Base-by-base conservation (phyloP, 1,139 yeast genomes). In the Scheffersomyces stambukii region DNA sequence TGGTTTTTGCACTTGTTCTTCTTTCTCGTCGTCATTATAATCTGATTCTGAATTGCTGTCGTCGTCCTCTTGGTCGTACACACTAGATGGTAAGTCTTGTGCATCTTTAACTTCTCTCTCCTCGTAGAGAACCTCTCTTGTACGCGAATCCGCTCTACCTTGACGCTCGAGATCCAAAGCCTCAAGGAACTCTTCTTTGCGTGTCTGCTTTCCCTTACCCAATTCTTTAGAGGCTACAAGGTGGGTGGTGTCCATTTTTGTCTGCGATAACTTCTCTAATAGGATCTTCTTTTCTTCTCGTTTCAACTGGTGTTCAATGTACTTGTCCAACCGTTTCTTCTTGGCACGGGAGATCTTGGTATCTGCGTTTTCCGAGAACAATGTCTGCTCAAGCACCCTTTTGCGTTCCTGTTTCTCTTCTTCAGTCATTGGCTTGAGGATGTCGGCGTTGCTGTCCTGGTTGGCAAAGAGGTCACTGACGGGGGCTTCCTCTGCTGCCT, bases 241-340 rank as follows among this genome's bases (percentile, higher is more conserved):
- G 11, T 74, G 46, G 0, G 77, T 59, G 0, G 95, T 77, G 46
- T 89, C 95, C 24, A 89, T 70, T 39, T 79, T 76, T 2, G 94
- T 78, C 13, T 68, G 68, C 22, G 81, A 68, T 25, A 91, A 66
- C 50, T 88, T 89, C 36, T 80, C 79, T 25, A 91, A 63, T 33
- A 91, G 63, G 4, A 72, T 72, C 43, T 82, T 84, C 57, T 84
- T 85, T 57, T 91, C 97, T 52, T 89, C 95, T 51, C 95, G 71
- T 43, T 83, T 82, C 40, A 91, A 55, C 54, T 91, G 97, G 56
- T 83, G 94, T 38, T 88, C 96, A 19, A 81, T 79, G 47, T 80
- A 81, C 51, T 81, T 81, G 40, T 81, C 89, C 30, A 81, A 54
- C 38, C 91, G 57, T 58, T 91, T 91, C 57, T 75, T 75, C 57